Base-by-base conservation (phyloP, 768 basidiomycete genomes). In the Pleurotus giganteus region DNA sequence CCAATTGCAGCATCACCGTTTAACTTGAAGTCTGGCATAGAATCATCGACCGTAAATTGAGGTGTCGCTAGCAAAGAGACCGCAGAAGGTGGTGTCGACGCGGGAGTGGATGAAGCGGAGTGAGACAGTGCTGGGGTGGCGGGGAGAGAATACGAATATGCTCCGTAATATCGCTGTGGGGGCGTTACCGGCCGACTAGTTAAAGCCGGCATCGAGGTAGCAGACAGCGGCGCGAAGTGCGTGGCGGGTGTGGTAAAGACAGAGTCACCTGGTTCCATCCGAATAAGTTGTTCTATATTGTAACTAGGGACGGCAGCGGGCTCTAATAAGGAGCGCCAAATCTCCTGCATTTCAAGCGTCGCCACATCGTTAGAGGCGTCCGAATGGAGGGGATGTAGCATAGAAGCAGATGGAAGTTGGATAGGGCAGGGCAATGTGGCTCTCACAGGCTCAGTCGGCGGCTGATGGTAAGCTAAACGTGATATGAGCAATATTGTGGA, bases 31-130 rank as follows among this genome's bases (percentile, higher is more conserved):
- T 29, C 34, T 21, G 49, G 49, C 7, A 54, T 24, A 13, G 57
- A 26, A 42, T 44, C 47, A 4, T 50, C 54, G 1, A 55, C 46
- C 12, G 41, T 44, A 21, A 53, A 59, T 34, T 47, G 44, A 36
- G 58, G 55, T n/a, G 55, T 50, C 4, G 43, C n/a, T 5, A 51
- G 34, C 4, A 51, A 17, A 5, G 49, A 51, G 21, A 34, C 49
- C 17, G 46, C 46, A 17, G 45, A 43, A 5, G 54, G 39, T 23
- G 54, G 49, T 23, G 54, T 32, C 17, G 58, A 55, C n/a, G 54
- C 27, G 2, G 58, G 55, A 15, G 57, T 31, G 34, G 58, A 34
- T 9, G 54, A 42, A n/a, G 57, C 27, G 9, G 57, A 54, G 19
- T 47, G 42, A 46, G 58, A 53, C 27, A 56, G 47, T 21, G 42